Base-by-base conservation (phyloP, 352 stramenopile genomes). In the Halophytophthora batemanensis region DNA sequence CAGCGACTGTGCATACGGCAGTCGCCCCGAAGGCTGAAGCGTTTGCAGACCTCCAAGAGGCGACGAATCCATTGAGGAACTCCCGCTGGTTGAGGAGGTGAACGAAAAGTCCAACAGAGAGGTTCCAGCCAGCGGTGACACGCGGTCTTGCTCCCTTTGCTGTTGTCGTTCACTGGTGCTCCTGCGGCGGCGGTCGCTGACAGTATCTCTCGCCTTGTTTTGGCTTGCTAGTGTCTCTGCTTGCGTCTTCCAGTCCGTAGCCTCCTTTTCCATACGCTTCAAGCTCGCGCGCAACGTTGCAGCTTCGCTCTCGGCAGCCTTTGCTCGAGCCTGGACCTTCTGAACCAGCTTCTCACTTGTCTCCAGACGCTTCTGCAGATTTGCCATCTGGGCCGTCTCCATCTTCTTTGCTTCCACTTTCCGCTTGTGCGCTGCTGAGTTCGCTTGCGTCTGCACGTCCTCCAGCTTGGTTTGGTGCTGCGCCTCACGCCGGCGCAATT, bases 1-100 rank as follows among this genome's bases (percentile, higher is more conserved):
- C 19, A 93, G 69, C 12, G 64, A 86, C 31, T 86, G 78, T 7
- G 82, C 82, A 42, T 93, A 93, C n/a, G 80, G 82, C 47, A 93
- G 54, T 1, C 82, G 77, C 15, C 69, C 59, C 4, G 69, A 66
- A 6, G 80, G 74, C 21, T 82, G 74, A 13, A 91, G 42, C 3
- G 74, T 61, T 21, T 70, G 65, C 42, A 83, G 58, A 15, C 36
- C 44, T 10, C 33, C 52, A 12, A 66, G 33, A 35, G 54, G 53
- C 18, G 59, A 68, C 18, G 47, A 61, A 46, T 58, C 56, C 8
- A 49, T 28, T 12, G 58, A 57, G 2, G 61, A 66, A 7, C 44
- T 44, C 31, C 42, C 48, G 47, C 56, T 70, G 33, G 52, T 39
- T 1, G 64, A 60, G 7, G 61, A 74, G 28, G 42, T 38, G 45